phyloP scores from a whole-genome alignment of 345 rosid genomes.

The Microcos paniculata region DNA sequence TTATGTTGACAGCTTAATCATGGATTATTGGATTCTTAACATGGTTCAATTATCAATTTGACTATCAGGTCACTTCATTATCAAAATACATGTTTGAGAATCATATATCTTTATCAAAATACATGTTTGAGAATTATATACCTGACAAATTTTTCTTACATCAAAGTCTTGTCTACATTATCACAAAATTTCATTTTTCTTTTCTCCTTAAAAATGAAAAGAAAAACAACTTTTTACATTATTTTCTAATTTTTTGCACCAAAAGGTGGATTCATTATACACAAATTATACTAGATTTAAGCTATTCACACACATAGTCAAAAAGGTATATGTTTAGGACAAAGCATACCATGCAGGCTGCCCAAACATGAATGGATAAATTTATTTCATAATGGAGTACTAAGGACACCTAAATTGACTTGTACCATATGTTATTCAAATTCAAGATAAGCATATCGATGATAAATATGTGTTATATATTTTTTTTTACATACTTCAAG shows the following conservation, averaged over 20 bases:
- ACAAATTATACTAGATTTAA: not conserved
- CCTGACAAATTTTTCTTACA: not conserved
- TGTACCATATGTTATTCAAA: no score
- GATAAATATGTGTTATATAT: no score
- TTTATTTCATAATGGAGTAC: no score
- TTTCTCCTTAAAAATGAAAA: not conserved
- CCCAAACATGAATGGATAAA: no score
- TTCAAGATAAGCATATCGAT: no score
- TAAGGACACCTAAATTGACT: no score
- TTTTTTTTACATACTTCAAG: no score
- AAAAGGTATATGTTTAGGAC: no score
- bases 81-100: not conserved
- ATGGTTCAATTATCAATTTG: constrained; percentile 2
- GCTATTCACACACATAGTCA: not conserved
- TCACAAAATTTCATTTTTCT: not conserved
- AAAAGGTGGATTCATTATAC: not conserved
- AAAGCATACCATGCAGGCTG: no score
- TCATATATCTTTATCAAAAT: not conserved
- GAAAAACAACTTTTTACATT: not conserved
- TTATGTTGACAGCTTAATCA: not conserved
- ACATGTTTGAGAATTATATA: not conserved
- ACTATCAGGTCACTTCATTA: not conserved
- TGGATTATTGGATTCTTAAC: constrained; percentile 3
- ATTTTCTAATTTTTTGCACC: no score
- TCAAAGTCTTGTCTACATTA: not conserved